Conservation (phyloP, 345 rosid species). For the Euphorbia peplus region DNA sequence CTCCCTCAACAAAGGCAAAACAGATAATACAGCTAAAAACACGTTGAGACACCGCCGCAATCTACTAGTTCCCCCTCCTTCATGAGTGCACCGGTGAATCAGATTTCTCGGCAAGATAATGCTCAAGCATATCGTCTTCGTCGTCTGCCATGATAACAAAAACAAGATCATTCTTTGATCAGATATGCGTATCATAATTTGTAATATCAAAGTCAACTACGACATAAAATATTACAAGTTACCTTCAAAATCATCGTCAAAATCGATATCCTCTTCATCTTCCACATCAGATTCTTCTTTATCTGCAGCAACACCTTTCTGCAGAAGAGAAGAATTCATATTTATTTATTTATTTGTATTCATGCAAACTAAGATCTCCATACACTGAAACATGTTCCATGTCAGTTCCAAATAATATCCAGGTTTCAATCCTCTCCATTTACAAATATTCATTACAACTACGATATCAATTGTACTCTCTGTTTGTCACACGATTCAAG, state of each 20-base stretch:
- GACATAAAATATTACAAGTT: neutral
- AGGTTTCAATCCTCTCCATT: neutral
- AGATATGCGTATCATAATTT: neutral
- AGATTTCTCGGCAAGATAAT: slow-evolving; percentile 84
- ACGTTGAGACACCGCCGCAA: neutral
- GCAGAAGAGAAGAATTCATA: slow-evolving; percentile 23
- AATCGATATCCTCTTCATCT: slow-evolving; percentile 83
- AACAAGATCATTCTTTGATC: neutral
- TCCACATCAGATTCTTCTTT: slow-evolving; percentile 63
- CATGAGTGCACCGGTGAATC: slow-evolving; percentile 56
- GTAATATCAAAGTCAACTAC: neutral
- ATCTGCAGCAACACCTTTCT: slow-evolving; percentile 68
- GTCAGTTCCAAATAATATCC: neutral
- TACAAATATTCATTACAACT: neutral
- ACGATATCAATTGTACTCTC: neutral
- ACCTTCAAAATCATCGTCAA: slow-evolving; percentile 97
- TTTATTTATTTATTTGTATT: neutral
- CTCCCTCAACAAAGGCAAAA: too few species aligned
- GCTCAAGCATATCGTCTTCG: slow-evolving; percentile 95
- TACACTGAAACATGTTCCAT: neutral
- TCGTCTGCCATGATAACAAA: slow-evolving; percentile 50
- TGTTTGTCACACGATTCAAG: neutral
- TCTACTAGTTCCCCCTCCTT: slow-evolving; percentile 35
- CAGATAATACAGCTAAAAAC: neutral
- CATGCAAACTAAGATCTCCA: neutral